phyloP scores from a whole-genome alignment of 208 protist genomes.

The Endotrypanum monterogeii region DNA sequence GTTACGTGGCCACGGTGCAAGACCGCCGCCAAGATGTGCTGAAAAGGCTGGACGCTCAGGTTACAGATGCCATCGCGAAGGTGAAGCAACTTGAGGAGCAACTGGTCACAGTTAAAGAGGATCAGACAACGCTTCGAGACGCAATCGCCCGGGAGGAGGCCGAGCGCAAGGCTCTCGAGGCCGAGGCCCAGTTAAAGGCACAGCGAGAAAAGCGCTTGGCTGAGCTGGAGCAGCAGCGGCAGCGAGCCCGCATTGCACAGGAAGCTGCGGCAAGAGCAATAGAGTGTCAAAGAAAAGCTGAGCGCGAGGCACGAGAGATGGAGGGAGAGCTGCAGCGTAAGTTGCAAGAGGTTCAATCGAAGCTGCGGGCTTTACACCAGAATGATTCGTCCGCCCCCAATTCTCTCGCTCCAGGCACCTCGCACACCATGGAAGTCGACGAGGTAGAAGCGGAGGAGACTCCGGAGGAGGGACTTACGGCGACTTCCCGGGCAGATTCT shows the following conservation, averaged over 20 bases:
- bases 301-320: slow-evolving; percentile 56
- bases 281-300: slow-evolving; percentile 59
- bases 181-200: slow-evolving; percentile 49
- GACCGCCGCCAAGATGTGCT: slow-evolving; percentile 28
- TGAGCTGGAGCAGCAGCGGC: slow-evolving; percentile 58
- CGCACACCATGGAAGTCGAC: background rate
- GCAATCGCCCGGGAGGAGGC: slow-evolving; percentile 36
- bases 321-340: slow-evolving; percentile 70
- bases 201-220: slow-evolving; percentile 58
- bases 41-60: slow-evolving; percentile 27
- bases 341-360: slow-evolving; percentile 55
- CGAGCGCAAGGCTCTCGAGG: slow-evolving; percentile 56
- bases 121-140: slow-evolving; percentile 29
- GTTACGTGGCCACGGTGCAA: slow-evolving; percentile 27
- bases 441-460: background rate
- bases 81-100: slow-evolving; percentile 26
- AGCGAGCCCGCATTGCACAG: slow-evolving; percentile 63
- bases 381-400: background rate
- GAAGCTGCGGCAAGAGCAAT: slow-evolving; percentile 60
- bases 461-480: background rate
- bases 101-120: slow-evolving; percentile 24
- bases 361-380: slow-evolving; percentile 32
- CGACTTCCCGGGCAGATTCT: background rate
- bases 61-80: slow-evolving; percentile 31
- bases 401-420: background rate